Evolutionary conservation across 768 basidiomycete genomes (phyloP), one percentile per base, ranked within the genome.

Genomic region (Tricholoma flavovirens): DNA sequence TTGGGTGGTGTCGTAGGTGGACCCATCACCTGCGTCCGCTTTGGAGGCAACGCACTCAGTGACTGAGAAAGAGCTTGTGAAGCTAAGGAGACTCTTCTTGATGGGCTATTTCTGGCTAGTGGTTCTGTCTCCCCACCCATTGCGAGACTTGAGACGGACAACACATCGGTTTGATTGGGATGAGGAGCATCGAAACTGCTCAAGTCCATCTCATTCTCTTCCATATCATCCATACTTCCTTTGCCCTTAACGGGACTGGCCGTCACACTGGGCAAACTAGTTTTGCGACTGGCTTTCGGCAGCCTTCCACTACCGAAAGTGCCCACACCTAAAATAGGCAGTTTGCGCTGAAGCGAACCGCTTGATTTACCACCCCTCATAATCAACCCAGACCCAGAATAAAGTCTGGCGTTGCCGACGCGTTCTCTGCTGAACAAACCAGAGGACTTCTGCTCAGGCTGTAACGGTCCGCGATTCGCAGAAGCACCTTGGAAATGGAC

Each of bases 31-130:
- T 71, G 70, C 57, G 62, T 62, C 17, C 54, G 60, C 3, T 76
- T 74, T 42, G 73, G 62, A 40, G 81, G 80, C 29, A 82, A 62
- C 3, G 73, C 70, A n/a, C 74, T 79, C 32, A 88, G 64, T 5
- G 87, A 88, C 63, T 83, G 80, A 3, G 86, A 81, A 32, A 88
- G 77, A 4, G 81, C 76, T 54, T 83, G 80, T 21, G 80, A 81
- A 0, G 83, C 83, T 64, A 81, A 66, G 24, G 84, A 85, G 4
- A 82, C 82, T 38, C 83, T 71, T 43, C 81, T 71, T 26, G 80
- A 81, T 3, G 77, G 75, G 55, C 26, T 64, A 58, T 56, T 50
- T 6, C 17, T 49, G 15, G 56, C 58, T 9, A 36, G 35, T 26
- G 68, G 66, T 26, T 15, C 26, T 15, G 63, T 73, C 76, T 15